Conservation (phyloP, 2,329 filamentous ascomycete genomes). For the Huntiella decipiens region DNA sequence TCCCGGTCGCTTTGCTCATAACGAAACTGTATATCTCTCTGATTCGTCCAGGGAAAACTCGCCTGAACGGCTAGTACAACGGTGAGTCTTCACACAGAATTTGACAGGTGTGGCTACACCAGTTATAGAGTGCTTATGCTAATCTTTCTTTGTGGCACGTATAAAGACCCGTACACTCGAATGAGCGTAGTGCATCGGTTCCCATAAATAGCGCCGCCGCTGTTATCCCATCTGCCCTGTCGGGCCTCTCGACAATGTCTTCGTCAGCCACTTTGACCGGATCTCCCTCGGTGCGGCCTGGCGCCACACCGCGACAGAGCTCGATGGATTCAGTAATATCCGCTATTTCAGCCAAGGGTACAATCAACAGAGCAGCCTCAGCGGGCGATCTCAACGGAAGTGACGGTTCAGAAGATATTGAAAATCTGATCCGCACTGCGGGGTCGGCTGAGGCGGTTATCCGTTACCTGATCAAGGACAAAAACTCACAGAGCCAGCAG, state of each 20-base stretch:
- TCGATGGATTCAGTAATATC: slow-evolving; percentile 93
- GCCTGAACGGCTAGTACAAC: neutral
- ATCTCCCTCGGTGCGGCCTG: slow-evolving; percentile 16
- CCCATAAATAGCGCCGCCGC: neutral
- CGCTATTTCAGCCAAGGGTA: slow-evolving; percentile 41
- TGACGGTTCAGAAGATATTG: slow-evolving; percentile 54
- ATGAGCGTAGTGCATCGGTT: slow-evolving; percentile 8
- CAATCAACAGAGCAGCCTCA: slow-evolving; percentile 20
- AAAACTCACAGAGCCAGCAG: slow-evolving; percentile 70
- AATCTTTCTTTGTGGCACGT: neutral
- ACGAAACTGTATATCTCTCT: slow-evolving; percentile 7
- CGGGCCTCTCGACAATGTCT: slow-evolving; percentile 6
- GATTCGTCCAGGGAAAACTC: slow-evolving; percentile 9
- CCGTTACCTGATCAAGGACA: slow-evolving; percentile 75
- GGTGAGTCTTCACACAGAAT: neutral
- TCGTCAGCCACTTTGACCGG: slow-evolving; percentile 4
- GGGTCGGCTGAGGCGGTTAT: slow-evolving; percentile 82
- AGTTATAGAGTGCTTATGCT: neutral
- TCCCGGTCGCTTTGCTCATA: slow-evolving; percentile 5
- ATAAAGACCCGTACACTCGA: slow-evolving; percentile 4
- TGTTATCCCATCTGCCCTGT: too few relatives aligned
- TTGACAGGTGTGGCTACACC: neutral
- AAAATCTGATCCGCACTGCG: slow-evolving; percentile 59
- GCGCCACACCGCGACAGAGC: slow-evolving; percentile 42
- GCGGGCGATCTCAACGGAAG: slow-evolving; percentile 39